Percentiles rank a stretch among this genome's conserved stretches.
These are phyloP conservation scores for Phytophthora idaei DNA, from an alignment of 352 stramenopile genomes.

Conservation along the genomic window DNA sequence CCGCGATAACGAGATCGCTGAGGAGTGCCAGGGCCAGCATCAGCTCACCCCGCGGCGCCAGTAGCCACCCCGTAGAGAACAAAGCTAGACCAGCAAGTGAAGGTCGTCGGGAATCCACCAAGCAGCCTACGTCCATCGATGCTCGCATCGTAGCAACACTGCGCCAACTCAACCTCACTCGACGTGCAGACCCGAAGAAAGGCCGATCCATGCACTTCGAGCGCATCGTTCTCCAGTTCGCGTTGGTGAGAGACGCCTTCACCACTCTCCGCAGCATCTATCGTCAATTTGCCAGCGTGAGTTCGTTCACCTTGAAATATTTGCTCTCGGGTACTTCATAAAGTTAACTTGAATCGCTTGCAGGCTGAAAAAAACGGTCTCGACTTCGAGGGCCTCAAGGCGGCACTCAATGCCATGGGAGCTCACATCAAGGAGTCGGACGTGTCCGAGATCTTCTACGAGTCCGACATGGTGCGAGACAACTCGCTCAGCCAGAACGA, in stretches of 20 bases:
- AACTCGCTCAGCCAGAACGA: slow-evolving; percentile 87
- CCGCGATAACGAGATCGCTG: slow-evolving; percentile 4
- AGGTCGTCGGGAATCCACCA: slow-evolving; percentile 38
- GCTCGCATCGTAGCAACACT: slow-evolving; percentile 72
- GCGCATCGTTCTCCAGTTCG: slow-evolving; percentile 79
- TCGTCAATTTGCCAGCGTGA: slow-evolving; percentile 59
- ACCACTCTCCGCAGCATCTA: slow-evolving; percentile 72
- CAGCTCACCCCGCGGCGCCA: slow-evolving; percentile 16
- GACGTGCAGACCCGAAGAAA: slow-evolving; percentile 50
- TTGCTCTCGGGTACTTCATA: background rate
- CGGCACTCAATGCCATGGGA: slow-evolving; percentile 56
- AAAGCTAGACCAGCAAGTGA: slow-evolving; percentile 16
- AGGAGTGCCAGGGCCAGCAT: slow-evolving; percentile 5
- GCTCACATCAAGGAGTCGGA: slow-evolving; percentile 73
- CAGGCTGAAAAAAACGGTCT: slow-evolving; percentile 62
- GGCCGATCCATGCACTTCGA: slow-evolving; percentile 71
- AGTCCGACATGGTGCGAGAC: slow-evolving; percentile 90
- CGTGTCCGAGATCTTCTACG: slow-evolving; percentile 84
- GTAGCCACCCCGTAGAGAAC: slow-evolving; percentile 12
- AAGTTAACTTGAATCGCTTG: slow-evolving; percentile 5
- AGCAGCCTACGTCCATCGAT: slow-evolving; percentile 61
- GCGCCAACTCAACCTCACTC: slow-evolving; percentile 61
- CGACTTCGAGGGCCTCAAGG: slow-evolving; percentile 72
- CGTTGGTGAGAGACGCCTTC: slow-evolving; percentile 66
- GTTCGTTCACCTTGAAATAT: slow-evolving; percentile 30